Base-by-base conservation (phyloP, 2,329 filamentous ascomycete species). In the Phialophora macrospora region DNA sequence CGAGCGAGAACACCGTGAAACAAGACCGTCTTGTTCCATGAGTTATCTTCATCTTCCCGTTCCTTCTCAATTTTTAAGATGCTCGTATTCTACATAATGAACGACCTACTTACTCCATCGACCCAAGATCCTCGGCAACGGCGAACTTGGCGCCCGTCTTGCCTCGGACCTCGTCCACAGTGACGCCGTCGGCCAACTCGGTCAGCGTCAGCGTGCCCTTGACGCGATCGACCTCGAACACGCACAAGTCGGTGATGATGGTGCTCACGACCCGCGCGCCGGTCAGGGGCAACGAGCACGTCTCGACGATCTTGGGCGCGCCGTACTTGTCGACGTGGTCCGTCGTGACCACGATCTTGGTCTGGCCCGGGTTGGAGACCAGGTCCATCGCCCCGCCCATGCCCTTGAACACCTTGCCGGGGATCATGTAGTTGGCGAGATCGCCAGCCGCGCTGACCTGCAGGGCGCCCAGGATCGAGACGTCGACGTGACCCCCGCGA, bases 401-500 rank as follows among this genome's bases (percentile, higher is more conserved):
- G 20, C 92, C 92, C 83, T 95, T 95, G 79, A 93, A 88, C 55
- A 72, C 87, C 78, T 94, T 95, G 26, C 92, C 92, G 0, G 92
- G 92, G 68, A 96, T 90, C 89, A 95, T 95, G 82, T 92, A 96
- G 79, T 95, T 95, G 54, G 92, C 92, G 60, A 96, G 79, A 75
- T 96, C 92, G 28, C 92, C 92, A 2, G 85, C 82, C 0, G 90
- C 90, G 70, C 87, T 89, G 24, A 95, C 91, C 80, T 96, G 90
- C 70, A 94, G 86, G 1, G 91, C 89, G 3, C 92, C 92, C 0
- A 96, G 84, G 73, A 96, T 92, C 0, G 90, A 92, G 4, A 96
- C 88, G 74, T 96, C 89, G 49, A 96, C 88, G 73, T 93, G 90
- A 0, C 92, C 92, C 59, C 91, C 90, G 11, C 92, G 87, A 72